Conservation (phyloP, 2,329 filamentous ascomycete species). For the Cercospora sojina region DNA sequence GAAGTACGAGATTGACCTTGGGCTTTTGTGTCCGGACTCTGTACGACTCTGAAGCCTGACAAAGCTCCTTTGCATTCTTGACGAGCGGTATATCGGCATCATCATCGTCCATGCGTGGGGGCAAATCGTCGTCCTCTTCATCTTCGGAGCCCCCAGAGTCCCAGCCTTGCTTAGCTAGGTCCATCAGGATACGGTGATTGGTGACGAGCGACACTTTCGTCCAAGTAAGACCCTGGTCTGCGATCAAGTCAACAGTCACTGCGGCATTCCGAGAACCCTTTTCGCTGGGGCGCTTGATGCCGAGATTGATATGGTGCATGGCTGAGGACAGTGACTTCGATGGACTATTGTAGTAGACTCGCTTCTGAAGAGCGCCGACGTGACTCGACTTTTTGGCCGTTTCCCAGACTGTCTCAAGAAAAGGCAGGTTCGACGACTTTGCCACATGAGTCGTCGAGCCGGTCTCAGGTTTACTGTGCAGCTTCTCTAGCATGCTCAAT, state of each 20-base stretch:
- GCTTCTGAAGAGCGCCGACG: slow-evolving; percentile 58
- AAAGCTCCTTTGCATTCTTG: slow-evolving; percentile 59
- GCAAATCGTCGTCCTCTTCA: slow-evolving; percentile 43
- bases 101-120: slow-evolving; percentile 48
- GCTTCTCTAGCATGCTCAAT: slow-evolving; percentile 34
- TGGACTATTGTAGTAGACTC: slow-evolving; percentile 49
- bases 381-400: slow-evolving; percentile 59
- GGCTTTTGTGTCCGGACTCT: slow-evolving; percentile 62
- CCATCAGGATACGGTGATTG: slow-evolving; percentile 63
- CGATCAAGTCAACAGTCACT: slow-evolving; percentile 62
- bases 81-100: slow-evolving; percentile 57
- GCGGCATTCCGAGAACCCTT: slow-evolving; percentile 28
- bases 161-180: slow-evolving; percentile 68
- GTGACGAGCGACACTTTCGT: slow-evolving; percentile 67
- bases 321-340: slow-evolving; percentile 27
- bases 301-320: slow-evolving; percentile 28
- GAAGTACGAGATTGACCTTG: slow-evolving; percentile 59
- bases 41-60: slow-evolving; percentile 56
- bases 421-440: slow-evolving; percentile 65
- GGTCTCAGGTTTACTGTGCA: slow-evolving; percentile 30
- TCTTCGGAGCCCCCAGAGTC: slow-evolving; percentile 51
- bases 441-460: slow-evolving; percentile 52
- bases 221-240: slow-evolving; percentile 63
- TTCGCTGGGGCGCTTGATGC: slow-evolving; percentile 30
- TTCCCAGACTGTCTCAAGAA: slow-evolving; percentile 63